These are phyloP conservation scores for Evernia prunastri DNA, from an alignment of 495 filamentous ascomycete genomes.

Conservation along the genomic window DNA sequence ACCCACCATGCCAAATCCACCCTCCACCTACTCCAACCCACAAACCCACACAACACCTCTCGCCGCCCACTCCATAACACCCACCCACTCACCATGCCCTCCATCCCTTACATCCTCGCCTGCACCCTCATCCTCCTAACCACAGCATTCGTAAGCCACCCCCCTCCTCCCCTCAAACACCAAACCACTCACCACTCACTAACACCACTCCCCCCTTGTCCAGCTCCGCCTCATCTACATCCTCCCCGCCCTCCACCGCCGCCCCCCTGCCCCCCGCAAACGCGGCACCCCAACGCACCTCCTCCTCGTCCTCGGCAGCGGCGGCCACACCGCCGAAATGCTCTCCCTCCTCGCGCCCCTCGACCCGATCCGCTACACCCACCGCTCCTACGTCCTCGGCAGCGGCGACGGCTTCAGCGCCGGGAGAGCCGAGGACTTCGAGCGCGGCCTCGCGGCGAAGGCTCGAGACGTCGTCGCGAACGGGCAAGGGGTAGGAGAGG, in stretches of 20 bases:
- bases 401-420: constrained; percentile 71
- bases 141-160: constrained; percentile 10
- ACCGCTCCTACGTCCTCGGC: constrained; percentile 77
- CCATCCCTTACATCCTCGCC: constrained; percentile 10
- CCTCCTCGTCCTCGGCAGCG: constrained; percentile 79
- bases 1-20: constrained; percentile 2
- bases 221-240: constrained; percentile 48
- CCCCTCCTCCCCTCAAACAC: not conserved
- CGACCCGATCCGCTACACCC: constrained; percentile 46
- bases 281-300: constrained; percentile 51
- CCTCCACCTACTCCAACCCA: not conserved
- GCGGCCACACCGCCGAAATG: constrained; percentile 95
- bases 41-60: not conserved
- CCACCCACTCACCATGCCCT: not conserved
- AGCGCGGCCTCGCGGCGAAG: constrained; percentile 31
- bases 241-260: constrained; percentile 34
- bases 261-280: constrained; percentile 25
- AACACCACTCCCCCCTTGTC: constrained; percentile 10
- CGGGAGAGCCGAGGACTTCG: constrained; percentile 58
- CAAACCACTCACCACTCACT: constrained; percentile 9
- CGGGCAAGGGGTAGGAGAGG: constrained; percentile 14
- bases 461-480: too few relatives aligned
- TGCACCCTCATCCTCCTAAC: constrained; percentile 10
- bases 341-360: constrained; percentile 62
- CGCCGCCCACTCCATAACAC: not conserved